phyloP scores from a whole-genome alignment of 768 basidiomycete genomes.

The Boletus vermiculosoides region DNA sequence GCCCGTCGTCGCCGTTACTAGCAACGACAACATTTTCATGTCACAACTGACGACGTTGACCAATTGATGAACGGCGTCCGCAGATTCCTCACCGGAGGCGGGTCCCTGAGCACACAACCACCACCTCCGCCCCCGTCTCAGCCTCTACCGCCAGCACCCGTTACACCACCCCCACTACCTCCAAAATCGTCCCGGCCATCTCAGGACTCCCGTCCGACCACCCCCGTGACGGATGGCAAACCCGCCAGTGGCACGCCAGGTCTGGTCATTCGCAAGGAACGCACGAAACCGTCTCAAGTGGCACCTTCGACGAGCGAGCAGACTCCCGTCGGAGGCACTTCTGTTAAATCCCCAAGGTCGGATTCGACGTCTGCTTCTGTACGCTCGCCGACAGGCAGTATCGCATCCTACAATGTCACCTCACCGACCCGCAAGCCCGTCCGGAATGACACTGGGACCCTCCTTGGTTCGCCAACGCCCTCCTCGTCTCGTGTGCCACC shows the following conservation, averaged over 20 bases:
- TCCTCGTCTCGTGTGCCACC: constrained; percentile 38
- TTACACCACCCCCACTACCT: constrained; percentile 25
- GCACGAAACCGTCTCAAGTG: constrained; percentile 31
- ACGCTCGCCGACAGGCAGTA: constrained; percentile 27
- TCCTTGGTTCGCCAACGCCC: constrained; percentile 37
- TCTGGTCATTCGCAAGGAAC: constrained; percentile 55
- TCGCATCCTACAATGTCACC: constrained; percentile 22
- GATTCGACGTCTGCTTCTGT: constrained; percentile 20
- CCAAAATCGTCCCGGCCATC: constrained; percentile 48
- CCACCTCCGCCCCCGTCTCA: constrained; percentile 21
- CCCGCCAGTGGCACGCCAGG: constrained; percentile 28
- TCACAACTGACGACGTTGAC: constrained; percentile 17
- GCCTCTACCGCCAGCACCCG: constrained; percentile 10
- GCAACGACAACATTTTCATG: constrained; percentile 22
- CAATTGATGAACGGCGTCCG: constrained; percentile 68
- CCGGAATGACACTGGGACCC: constrained; percentile 11
- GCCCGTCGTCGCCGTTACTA: not conserved
- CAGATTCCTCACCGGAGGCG: constrained; percentile 53
- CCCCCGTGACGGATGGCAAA: constrained; percentile 27
- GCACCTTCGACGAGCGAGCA: constrained; percentile 25
- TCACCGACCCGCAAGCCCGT: constrained; percentile 20
- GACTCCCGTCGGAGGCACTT: constrained; percentile 26
- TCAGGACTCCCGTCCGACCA: constrained; percentile 36
- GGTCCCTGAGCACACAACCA: constrained; percentile 33
- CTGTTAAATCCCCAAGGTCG: constrained; percentile 26